Evolutionary conservation across 2,329 filamentous ascomycete genomes (phyloP).

Genomic region (Zalaria obscura): DNA sequence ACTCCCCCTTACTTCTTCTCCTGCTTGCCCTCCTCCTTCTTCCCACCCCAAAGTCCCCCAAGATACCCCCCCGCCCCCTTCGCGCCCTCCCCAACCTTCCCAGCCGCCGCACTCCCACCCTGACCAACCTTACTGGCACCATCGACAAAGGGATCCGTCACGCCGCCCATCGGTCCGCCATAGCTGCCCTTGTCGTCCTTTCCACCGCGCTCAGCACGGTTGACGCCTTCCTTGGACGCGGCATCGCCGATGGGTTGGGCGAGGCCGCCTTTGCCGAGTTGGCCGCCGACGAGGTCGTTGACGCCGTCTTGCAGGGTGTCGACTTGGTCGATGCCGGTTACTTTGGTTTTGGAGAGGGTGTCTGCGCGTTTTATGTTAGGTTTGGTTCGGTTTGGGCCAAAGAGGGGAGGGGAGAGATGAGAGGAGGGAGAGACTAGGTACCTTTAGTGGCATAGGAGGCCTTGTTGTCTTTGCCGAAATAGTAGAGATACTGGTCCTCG

Average conservation of each 20-base stretch:
- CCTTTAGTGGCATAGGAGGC: conserved; percentile 56
- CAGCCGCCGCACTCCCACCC: conserved; percentile 14
- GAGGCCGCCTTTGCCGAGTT: conserved; percentile 55
- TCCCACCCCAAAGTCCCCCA: conserved; percentile 16
- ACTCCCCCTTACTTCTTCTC: not conserved
- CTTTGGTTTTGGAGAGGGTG: conserved; percentile 49
- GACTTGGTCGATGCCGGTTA: conserved; percentile 53
- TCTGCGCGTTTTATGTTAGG: conserved; percentile 4
- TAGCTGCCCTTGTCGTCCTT: conserved; percentile 47
- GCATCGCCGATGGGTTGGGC: conserved; percentile 50
- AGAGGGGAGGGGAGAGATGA: not conserved
- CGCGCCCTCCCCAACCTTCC: conserved; percentile 13
- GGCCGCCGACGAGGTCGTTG: conserved; percentile 45
- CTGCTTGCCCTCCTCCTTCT: conserved; percentile 14
- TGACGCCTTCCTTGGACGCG: conserved; percentile 49
- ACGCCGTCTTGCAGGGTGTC: conserved; percentile 56
- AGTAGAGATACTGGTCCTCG: conserved; percentile 57
- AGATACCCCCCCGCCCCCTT: conserved; percentile 19
- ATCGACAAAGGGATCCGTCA: conserved; percentile 16
- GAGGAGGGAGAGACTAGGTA: no score
- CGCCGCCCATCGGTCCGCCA: conserved; percentile 21
- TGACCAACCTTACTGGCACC: conserved; percentile 13
- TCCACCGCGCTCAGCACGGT: conserved; percentile 48
- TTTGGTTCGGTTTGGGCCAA: not conserved
- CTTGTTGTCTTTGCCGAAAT: conserved; percentile 67